Conservation (phyloP, 2,329 filamentous ascomycete species). For the Plenodomus tracheiphilus region DNA sequence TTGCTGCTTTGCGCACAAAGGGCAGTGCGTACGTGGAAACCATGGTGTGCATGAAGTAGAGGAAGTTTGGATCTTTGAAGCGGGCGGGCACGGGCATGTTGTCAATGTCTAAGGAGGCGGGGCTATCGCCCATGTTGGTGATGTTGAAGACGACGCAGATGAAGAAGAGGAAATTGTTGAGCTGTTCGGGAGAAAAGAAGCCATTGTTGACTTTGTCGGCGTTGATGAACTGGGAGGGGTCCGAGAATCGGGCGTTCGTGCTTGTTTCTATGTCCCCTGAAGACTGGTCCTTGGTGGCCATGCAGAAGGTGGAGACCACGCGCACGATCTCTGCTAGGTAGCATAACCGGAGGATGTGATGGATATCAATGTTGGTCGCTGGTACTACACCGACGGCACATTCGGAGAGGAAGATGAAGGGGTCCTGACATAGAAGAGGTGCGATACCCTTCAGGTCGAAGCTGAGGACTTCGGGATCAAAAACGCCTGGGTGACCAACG, state of each 20-base stretch:
- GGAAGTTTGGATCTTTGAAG: conserved; percentile 36
- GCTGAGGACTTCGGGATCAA: conserved; percentile 38
- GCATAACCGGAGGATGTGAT: conserved; percentile 80
- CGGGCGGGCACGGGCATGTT: conserved; percentile 25
- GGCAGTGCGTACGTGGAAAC: conserved; percentile 83
- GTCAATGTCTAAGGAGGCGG: conserved; percentile 27
- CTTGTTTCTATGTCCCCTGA: conserved; percentile 3
- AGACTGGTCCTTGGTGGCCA: conserved; percentile 10
- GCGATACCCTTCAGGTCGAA: conserved; percentile 49
- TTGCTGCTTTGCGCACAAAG: conserved; percentile 82
- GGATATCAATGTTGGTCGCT: conserved; percentile 71
- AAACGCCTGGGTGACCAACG: conserved; percentile 55
- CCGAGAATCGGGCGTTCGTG: conserved; percentile 8
- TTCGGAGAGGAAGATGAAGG: conserved; percentile 81
- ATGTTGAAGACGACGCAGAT: conserved; percentile 38
- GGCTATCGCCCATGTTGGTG: conserved; percentile 26
- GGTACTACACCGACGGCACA: conserved; percentile 71
- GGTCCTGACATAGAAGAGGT: conserved; percentile 69
- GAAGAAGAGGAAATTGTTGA: conserved; percentile 37
- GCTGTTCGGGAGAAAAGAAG: conserved; percentile 28
- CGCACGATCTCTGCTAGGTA: conserved; percentile 92
- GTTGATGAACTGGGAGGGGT: conserved; percentile 31
- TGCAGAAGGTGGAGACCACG: conserved; percentile 63
- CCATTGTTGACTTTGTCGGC: conserved; percentile 26
- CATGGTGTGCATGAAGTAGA: conserved; percentile 44